Evolutionary conservation across 2,329 filamentous ascomycete genomes (phyloP).

Genomic region (Penicillium griseofulvum): DNA sequence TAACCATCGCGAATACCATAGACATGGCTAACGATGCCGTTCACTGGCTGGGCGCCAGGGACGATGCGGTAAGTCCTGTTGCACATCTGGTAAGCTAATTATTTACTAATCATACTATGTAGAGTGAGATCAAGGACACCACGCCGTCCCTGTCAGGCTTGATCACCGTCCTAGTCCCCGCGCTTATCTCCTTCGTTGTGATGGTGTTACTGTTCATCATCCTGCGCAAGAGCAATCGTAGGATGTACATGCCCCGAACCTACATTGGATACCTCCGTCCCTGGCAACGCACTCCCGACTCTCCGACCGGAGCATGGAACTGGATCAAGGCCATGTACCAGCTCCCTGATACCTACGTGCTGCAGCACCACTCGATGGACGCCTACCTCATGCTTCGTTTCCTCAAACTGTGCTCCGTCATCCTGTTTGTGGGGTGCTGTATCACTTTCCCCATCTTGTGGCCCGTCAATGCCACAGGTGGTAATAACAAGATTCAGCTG

Average conservation of each 20-base stretch:
- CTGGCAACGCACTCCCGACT: constrained; percentile 56
- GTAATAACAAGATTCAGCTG: constrained; percentile 62
- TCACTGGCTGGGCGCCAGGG: constrained; percentile 17
- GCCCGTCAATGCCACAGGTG: constrained; percentile 85
- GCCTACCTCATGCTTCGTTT: constrained; percentile 89
- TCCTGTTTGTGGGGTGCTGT: constrained; percentile 77
- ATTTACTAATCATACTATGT: not conserved
- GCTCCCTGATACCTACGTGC: constrained; percentile 70
- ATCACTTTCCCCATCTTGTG: constrained; percentile 87
- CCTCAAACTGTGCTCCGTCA: constrained; percentile 71
- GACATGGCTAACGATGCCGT: constrained; percentile 19
- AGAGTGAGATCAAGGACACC: constrained; percentile 16
- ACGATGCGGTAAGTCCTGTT: constrained; percentile 1
- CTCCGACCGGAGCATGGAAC: constrained; percentile 62
- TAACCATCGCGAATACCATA: not conserved
- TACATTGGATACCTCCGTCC: constrained; percentile 54
- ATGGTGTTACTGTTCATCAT: constrained; percentile 53
- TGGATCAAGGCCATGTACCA: constrained; percentile 68
- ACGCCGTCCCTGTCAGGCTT: constrained; percentile 47
- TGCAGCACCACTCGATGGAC: constrained; percentile 90
- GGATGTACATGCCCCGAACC: constrained; percentile 56
- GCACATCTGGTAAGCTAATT: not conserved
- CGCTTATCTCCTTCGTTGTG: constrained; percentile 44
- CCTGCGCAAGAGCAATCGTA: constrained; percentile 48
- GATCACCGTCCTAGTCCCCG: constrained; percentile 49